Evolutionary conservation across 2,329 filamentous ascomycete genomes (phyloP).

Genomic region (Dryadomyces quercus-mongolicae): DNA sequence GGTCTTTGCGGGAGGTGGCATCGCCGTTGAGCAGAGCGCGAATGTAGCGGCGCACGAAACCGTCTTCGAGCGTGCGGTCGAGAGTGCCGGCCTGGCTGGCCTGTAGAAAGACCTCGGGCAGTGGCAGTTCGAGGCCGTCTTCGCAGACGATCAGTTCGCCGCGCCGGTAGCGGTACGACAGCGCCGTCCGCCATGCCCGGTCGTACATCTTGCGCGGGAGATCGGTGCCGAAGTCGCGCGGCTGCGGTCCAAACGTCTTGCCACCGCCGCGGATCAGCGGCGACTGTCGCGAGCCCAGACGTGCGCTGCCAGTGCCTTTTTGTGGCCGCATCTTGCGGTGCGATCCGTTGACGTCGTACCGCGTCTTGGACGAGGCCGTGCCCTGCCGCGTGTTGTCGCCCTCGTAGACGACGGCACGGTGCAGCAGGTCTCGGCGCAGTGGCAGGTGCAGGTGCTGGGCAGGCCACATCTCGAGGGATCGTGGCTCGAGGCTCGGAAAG

Average conservation of each 20-base stretch:
- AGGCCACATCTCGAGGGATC: conserved; percentile 64
- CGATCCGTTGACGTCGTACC: conserved; percentile 74
- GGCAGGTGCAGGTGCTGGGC: conserved; percentile 77
- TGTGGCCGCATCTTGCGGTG: conserved; percentile 71
- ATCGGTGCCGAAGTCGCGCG: conserved; percentile 76
- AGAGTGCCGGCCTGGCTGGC: conserved; percentile 22
- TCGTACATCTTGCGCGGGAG: conserved; percentile 89
- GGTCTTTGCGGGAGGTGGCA: neutral
- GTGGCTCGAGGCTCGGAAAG: conserved; percentile 82
- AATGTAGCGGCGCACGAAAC: conserved; percentile 44
- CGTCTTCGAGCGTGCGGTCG: conserved; percentile 29
- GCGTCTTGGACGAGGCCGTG: conserved; percentile 71
- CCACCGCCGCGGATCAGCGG: conserved; percentile 77
- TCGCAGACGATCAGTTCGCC: conserved; percentile 82
- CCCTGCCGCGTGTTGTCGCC: conserved; percentile 80
- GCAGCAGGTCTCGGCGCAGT: conserved; percentile 79
- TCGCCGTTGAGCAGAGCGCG: conserved; percentile 48
- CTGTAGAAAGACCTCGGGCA: conserved; percentile 36
- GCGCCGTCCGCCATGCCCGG: conserved; percentile 83
- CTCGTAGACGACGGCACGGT: conserved; percentile 86
- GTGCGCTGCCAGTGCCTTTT: conserved; percentile 74
- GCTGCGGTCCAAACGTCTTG: conserved; percentile 80
- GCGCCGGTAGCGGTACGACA: conserved; percentile 79
- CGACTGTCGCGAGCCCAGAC: conserved; percentile 68
- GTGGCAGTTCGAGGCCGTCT: conserved; percentile 56